Evolutionary conservation across 768 basidiomycete genomes (phyloP), one percentile per base, ranked within the genome.

Genomic region (Termitomyces sp.): DNA sequence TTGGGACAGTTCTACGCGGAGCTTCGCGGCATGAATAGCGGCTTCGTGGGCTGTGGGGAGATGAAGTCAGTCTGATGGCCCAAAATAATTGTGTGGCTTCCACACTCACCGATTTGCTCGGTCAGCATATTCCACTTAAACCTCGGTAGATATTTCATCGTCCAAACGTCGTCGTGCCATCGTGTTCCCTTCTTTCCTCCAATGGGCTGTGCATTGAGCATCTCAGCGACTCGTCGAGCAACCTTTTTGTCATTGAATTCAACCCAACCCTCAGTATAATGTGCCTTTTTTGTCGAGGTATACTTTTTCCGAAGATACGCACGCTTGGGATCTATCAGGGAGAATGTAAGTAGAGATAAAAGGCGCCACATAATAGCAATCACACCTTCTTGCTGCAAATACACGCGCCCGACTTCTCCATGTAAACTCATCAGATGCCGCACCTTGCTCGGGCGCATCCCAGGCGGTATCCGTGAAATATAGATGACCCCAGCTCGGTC

Each of bases 61-160:
- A 16, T 35, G 14, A 7, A 32, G 6, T 38, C 7, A 18, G 24
- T 24, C 2, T 32, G 20, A 46, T 22, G 14, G n/a, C 6, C 18
- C 6, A 40, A 3, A 18, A 18, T 6, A 1, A 18, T n/a, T 6
- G 3, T 42, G n/a, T 42, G 40, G 40, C 40, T 42, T n/a, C 8
- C 40, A 42, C n/a, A 20, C 94, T 70, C 68, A 96, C 96, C 94
- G 64, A 99, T 88, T 80, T 98, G 96, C 72, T 98, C 97, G 6
- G 93, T 95, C 58, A 99, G 77, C 96, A 97, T 97, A 72, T 90
- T 86, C 97, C 97, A 99, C 66, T 95, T 97, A 80, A 98, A 99
- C 66, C 86, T 90, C 9, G 95, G 95, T 58, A 99, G 76, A 70
- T 99, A 99, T 69, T 96, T 96, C 94, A 98, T 96, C 57, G 97